Percentiles rank a stretch among this genome's conserved stretches.
Conservation (phyloP, 805 yeast genomes). For the Grigorovia yakushimaensis region DNA sequence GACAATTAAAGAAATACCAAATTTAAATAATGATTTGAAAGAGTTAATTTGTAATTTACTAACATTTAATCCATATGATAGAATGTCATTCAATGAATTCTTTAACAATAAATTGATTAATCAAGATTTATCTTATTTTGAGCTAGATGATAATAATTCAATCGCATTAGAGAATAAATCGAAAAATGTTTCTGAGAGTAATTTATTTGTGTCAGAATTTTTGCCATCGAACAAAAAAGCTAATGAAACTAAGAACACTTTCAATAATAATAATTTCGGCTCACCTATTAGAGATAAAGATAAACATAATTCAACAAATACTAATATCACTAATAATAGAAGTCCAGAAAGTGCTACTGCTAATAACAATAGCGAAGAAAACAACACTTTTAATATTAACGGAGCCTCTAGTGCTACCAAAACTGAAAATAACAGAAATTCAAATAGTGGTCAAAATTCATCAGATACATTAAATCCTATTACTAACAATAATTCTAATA, state of each 20-base stretch:
- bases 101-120: slow-evolving; percentile 63
- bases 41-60: slow-evolving; percentile 64
- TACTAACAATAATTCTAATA: background rate
- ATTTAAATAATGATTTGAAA: slow-evolving; percentile 55
- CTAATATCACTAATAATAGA: background rate
- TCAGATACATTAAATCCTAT: background rate
- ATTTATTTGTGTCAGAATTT: slow-evolving; percentile 78
- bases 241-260: background rate
- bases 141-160: slow-evolving; percentile 35
- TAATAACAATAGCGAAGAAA: no score
- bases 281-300: background rate
- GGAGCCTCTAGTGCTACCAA: no score
- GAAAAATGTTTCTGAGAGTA: slow-evolving; percentile 52
- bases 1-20: slow-evolving; percentile 11
- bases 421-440: background rate
- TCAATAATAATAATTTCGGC: background rate
- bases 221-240: slow-evolving; percentile 30
- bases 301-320: background rate
- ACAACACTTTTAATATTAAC: no score
- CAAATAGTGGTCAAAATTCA: background rate
- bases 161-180: slow-evolving; percentile 53
- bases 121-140: slow-evolving; percentile 35
- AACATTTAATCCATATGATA: slow-evolving; percentile 74
- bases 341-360: background rate
- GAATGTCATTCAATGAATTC: slow-evolving; percentile 84